These are phyloP conservation scores for Sordariomycetes sp. DNA, from an alignment of 2,329 filamentous ascomycete species.

Conservation along the genomic window DNA sequence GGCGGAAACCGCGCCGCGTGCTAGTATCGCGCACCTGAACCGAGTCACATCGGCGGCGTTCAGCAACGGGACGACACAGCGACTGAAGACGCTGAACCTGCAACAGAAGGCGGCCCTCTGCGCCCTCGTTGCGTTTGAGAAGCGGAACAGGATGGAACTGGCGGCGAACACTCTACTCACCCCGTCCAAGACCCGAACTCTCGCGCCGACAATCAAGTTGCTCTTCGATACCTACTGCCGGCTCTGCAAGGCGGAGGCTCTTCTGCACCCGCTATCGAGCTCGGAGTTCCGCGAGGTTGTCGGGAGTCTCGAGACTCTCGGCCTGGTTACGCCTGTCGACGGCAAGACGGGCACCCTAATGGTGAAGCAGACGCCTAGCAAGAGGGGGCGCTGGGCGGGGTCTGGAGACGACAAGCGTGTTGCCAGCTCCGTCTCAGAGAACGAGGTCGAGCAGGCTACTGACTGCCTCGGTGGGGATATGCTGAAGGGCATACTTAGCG, in stretches of 20 bases:
- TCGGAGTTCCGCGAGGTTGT: constrained; percentile 93
- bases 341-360: constrained; percentile 57
- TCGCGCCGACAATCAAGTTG: constrained; percentile 68
- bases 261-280: constrained; percentile 76
- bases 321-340: constrained; percentile 59
- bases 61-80: constrained; percentile 74
- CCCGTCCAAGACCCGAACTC: constrained; percentile 45
- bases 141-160: constrained; percentile 42
- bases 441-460: constrained; percentile 61
- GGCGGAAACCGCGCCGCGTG: constrained; percentile 69
- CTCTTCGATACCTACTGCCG: constrained; percentile 74
- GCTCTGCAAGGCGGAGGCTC: constrained; percentile 76
- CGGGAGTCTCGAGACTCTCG: constrained; percentile 76
- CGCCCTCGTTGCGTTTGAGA: constrained; percentile 76
- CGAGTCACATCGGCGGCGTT: constrained; percentile 84
- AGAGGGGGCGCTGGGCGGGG: constrained; percentile 44
- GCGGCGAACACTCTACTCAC: constrained; percentile 29
- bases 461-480: constrained; percentile 49
- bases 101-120: constrained; percentile 95
- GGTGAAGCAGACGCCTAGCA: constrained; percentile 55
- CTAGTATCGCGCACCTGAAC: constrained; percentile 81
- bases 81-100: constrained; percentile 77
- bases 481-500: constrained; percentile 46
- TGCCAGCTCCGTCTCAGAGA: constrained; percentile 67
- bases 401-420: constrained; percentile 62